Conservation (phyloP, 2,329 filamentous ascomycete genomes). For the Dactylellina sp. region DNA sequence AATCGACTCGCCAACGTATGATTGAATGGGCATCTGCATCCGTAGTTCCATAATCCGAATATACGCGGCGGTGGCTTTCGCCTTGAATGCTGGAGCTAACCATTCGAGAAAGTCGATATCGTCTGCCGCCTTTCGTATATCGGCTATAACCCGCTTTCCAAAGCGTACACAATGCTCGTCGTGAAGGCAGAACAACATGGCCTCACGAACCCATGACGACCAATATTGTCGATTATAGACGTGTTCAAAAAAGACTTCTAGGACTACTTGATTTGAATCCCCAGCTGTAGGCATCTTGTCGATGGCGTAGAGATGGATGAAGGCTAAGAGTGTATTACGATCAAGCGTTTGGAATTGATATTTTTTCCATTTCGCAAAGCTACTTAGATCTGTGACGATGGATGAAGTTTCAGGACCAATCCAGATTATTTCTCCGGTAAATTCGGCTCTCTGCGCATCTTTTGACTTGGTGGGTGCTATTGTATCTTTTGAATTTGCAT, state of each 20-base stretch:
- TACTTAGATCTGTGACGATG: neutral
- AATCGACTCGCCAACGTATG: too few species aligned
- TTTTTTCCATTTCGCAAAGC: conserved; percentile 24
- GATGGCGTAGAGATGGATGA: conserved; percentile 23
- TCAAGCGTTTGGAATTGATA: conserved; percentile 4
- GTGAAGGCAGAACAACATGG: conserved; percentile 1
- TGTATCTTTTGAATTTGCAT: too few species aligned
- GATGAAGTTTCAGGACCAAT: neutral
- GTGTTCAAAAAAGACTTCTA: conserved; percentile 3
- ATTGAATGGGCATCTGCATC: too few species aligned
- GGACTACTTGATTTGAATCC: neutral
- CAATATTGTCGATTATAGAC: conserved; percentile 30
- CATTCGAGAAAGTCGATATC: conserved; percentile 21
- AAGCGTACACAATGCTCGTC: neutral
- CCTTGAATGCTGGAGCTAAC: conserved; percentile 26
- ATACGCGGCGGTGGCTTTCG: neutral
- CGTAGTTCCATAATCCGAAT: neutral
- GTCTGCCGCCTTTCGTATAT: conserved; percentile 3
- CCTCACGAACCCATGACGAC: conserved; percentile 33
- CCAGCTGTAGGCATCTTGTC: neutral
- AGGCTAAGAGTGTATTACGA: conserved; percentile 6
- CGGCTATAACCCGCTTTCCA: neutral
- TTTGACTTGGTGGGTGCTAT: too few species aligned
- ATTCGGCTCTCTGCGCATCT: neutral
- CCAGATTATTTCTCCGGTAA: neutral